Base-by-base conservation (phyloP, 305 asterid genomes). In the Fraxinus baroniana region DNA sequence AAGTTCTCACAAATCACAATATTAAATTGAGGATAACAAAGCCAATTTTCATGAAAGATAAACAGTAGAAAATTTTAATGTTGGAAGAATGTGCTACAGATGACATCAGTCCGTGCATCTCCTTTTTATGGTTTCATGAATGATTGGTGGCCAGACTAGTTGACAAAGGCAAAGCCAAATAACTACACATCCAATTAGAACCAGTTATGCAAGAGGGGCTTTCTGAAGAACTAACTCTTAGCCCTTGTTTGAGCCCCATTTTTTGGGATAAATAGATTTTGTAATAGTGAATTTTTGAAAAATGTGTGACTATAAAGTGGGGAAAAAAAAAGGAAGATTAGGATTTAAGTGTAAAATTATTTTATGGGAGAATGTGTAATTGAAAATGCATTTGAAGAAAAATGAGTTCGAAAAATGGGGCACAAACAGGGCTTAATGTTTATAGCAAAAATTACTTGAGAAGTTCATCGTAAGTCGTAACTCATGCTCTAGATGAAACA, bases 141-240 rank as follows among this genome's bases (percentile, higher is more conserved):
- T 68, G 37, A 26, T 68, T 13, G 20, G 37, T 28, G 74, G 20
- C 37, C 36, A 68, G 74, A 68, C 36, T 12, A 28, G 18, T 68
- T 62, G 72, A 60, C 70, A 60, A 10, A 60, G 30, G 49, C 22
- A 57, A 30, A 35, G 60, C 57, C 62, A 41, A 79, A 15, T 74
- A 30, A 44, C 80, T 71, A 71, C 66, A 20, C 79, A 12, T 20
- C 74, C 39, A n/a, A 3, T 2, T 66, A 81, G 35, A 72, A 78
- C 76, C 74, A 84, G 73, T 62, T 77, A 76, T 8, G 74, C 26
- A 52, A 17, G 41, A 75, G 52, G 62, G 33, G 6, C 39, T 62
- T 66, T 64, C 70, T 41, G 76, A 41, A 80, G 24, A 39, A 81
- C 24, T 74, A 80, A 24, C 24, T 66, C 60, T 46, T 33, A 33